These are phyloP conservation scores for Annulohypoxylon moriforme DNA, from an alignment of 495 filamentous ascomycete genomes.

Conservation along the genomic window DNA sequence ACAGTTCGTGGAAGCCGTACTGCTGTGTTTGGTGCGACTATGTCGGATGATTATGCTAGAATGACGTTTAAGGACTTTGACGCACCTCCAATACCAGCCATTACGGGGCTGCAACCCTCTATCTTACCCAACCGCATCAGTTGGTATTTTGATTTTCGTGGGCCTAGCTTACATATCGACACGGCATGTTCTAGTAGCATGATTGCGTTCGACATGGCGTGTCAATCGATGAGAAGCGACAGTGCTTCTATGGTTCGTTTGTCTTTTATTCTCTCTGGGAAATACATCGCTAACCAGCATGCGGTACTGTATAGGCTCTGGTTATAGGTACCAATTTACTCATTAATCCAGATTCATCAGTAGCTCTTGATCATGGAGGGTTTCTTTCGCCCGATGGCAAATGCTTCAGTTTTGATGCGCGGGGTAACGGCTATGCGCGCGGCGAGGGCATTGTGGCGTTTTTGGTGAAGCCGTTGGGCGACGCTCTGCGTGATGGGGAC, in stretches of 20 bases:
- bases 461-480: slow-evolving; percentile 63
- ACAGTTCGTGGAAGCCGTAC: slow-evolving; percentile 59
- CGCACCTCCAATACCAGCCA: slow-evolving; percentile 51
- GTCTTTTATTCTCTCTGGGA: not conserved
- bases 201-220: slow-evolving; percentile 40
- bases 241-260: not conserved
- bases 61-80: slow-evolving; percentile 57
- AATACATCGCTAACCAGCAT: not conserved
- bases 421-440: slow-evolving; percentile 69
- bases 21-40: slow-evolving; percentile 60
- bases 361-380: slow-evolving; percentile 35
- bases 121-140: slow-evolving; percentile 61
- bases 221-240: not conserved
- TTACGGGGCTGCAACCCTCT: slow-evolving; percentile 56
- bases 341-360: slow-evolving; percentile 48
- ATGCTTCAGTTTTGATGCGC: slow-evolving; percentile 66
- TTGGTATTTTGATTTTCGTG: slow-evolving; percentile 57
- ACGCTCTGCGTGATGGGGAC: slow-evolving; percentile 59
- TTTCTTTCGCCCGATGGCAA: slow-evolving; percentile 53
- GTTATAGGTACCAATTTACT: slow-evolving; percentile 15
- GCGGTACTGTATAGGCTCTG: not conserved
- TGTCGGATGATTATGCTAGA: slow-evolving; percentile 60
- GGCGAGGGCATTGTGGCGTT: slow-evolving; percentile 67
- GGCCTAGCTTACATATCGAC: slow-evolving; percentile 47
- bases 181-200: slow-evolving; percentile 47